Evolutionary conservation across 2,329 filamentous ascomycete genomes (phyloP), one percentile per base, ranked within the genome.

Genomic region (Plectosphaerella plurivora): DNA sequence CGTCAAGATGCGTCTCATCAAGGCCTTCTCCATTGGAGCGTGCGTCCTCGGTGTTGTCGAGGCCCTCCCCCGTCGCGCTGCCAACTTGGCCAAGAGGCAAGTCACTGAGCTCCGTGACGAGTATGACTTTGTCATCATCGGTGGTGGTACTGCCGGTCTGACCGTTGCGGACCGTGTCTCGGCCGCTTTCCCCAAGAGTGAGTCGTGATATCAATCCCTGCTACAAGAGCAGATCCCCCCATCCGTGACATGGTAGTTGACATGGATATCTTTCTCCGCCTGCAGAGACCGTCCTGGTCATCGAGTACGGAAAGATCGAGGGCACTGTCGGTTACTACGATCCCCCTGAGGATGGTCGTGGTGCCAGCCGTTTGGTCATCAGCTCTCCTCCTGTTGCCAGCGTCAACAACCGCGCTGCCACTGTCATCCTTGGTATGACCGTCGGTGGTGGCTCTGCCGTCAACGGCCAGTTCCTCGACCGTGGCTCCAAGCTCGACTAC

Each of bases 401-500:
- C 54, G 56, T 67, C 48, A 62, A 61, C 47, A 64, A 64, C 56
- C 55, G 54, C 41, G 51, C 58, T 5, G 64, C 62, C 9, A 54
- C 54, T 2, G 57, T 70, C 9, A 54, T 61, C 9, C 64, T 65
- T 16, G 69, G 68, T 7, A 64, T 65, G 54, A 64, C 62, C 9
- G 60, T 72, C 3, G 69, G 69, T 6, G 69, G 69, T 36, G 63
- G 65, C 47, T 70, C 67, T 5, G 61, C 67, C 25, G 57, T 68
- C 48, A 72, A 72, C 50, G 69, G 68, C 7, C 65, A 67, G 63
- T 66, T 70, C 59, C 67, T 71, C 49, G 68, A 72, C 53, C 64
- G 69, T 15, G 64, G 63, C 2, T 65, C 66, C 3, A 63, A 62
- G 14, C 59, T 59, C 52, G 69, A 72, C 57, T 67, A 68, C 48